Conservation (phyloP, 2,329 filamentous ascomycete genomes). For the Rutstroemia sydowiana region DNA sequence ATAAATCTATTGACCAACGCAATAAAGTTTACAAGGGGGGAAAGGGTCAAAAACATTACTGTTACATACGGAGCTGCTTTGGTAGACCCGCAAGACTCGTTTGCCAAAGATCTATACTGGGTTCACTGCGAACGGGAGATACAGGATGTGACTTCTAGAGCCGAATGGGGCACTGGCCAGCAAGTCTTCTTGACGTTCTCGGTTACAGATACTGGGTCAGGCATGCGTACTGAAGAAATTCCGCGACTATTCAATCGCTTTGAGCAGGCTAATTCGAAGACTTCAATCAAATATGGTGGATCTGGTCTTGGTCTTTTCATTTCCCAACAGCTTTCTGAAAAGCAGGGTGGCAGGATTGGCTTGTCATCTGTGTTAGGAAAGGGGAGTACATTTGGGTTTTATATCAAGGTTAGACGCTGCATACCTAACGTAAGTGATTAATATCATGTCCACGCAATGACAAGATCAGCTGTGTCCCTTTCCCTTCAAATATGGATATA, state of each 20-base stretch:
- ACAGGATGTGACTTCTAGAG: slow-evolving; percentile 20
- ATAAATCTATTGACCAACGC: slow-evolving; percentile 78
- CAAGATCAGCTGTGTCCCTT: slow-evolving; percentile 3
- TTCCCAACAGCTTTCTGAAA: slow-evolving; percentile 67
- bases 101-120: no score
- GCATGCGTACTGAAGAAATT: slow-evolving; percentile 63
- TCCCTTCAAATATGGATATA: no score
- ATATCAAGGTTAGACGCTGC: slow-evolving; percentile 38
- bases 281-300: slow-evolving; percentile 72
- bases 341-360: slow-evolving; percentile 74
- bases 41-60: slow-evolving; percentile 48
- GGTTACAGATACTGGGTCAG: slow-evolving; percentile 71
- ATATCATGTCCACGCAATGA: not conserved
- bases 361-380: slow-evolving; percentile 60
- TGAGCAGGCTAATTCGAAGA: slow-evolving; percentile 62
- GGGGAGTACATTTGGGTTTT: slow-evolving; percentile 72
- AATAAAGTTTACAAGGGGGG: slow-evolving; percentile 69
- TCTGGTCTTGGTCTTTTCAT: slow-evolving; percentile 76
- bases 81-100: slow-evolving; percentile 11
- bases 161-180: slow-evolving; percentile 61
- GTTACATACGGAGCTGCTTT: slow-evolving; percentile 30
- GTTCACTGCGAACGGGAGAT: not conserved
- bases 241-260: slow-evolving; percentile 72
- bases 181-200: slow-evolving; percentile 65
- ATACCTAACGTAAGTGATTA: not conserved